A percentile compares a stretch with the other conserved stretches of the same genome.
These are phyloP conservation scores for Phylloboletellus chloephorus DNA, from an alignment of 1,284 basidiomycete genomes.

Conservation along the genomic window DNA sequence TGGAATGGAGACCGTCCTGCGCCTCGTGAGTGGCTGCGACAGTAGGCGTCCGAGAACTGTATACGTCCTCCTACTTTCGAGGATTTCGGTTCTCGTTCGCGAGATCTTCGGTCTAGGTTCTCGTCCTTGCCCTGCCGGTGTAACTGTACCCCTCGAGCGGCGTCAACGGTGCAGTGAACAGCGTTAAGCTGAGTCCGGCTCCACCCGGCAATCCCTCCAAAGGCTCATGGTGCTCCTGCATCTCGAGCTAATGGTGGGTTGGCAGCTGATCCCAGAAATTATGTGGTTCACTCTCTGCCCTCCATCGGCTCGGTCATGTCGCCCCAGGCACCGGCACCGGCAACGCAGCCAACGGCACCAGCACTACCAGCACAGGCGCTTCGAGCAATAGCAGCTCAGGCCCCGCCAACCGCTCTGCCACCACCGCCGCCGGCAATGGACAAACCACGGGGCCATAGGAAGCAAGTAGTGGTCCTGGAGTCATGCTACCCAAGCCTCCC, in stretches of 20 bases:
- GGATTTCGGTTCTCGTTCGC: constrained; percentile 33
- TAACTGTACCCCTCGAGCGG: constrained; percentile 7
- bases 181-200: constrained; percentile 23
- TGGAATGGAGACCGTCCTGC: constrained; percentile 45
- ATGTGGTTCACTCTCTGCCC: constrained; percentile 25
- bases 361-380: no score
- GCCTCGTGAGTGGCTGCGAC: constrained; percentile 42
- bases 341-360: constrained; percentile 1
- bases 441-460: background rate
- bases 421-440: constrained; percentile 2
- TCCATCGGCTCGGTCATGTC: constrained; percentile 15
- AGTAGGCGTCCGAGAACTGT: constrained; percentile 32
- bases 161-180: constrained; percentile 13
- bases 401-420: background rate
- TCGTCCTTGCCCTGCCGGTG: constrained; percentile 25
- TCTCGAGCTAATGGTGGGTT: constrained; percentile 29
- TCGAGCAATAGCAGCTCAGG: no score
- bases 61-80: constrained; percentile 34
- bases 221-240: constrained; percentile 14
- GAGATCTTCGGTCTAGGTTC: constrained; percentile 35
- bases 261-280: constrained; percentile 22
- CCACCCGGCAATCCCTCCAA: constrained; percentile 19
- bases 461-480: background rate
- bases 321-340: constrained; percentile 1
- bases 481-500: constrained; percentile 4